Evolutionary conservation across 2,329 filamentous ascomycete species (phyloP), one percentile per base, ranked within the genome.

Genomic region (Cytospora leucostoma): DNA sequence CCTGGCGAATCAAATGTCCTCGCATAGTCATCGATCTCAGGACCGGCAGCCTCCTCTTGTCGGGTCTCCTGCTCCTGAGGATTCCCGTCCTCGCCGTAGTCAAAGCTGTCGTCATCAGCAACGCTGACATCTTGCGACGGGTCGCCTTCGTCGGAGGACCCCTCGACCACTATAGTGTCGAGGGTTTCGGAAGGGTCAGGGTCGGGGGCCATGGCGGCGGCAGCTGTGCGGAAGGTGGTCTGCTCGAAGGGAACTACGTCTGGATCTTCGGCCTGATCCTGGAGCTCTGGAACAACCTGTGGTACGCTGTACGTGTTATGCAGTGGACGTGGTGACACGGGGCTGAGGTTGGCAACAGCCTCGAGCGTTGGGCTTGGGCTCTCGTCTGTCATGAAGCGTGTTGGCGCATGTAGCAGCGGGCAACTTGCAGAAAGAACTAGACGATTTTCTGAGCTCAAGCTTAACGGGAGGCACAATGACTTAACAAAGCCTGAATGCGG

Each of bases 331-430:
- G 82, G 83, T 58, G 82, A 84, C 56, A 84, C 71, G 13, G 82
- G 82, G 55, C 78, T 82, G 63, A 85, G 75, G 72, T 80, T 77
- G 74, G 82, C 82, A 69, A 81, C 78, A 69, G 82, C 82, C 78
- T 82, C 77, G 67, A 83, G 70, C 71, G 80, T 76, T 54, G 79
- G 78, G 74, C 66, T 79, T 54, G 79, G 78, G 74, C 66, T 79
- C 77, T 66, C 61, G 64, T 63, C 61, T 71, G 76, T 76, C 81
- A 84, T 83, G 73, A 78, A 77, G 51, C 58, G 68, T 34, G 57
- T 37, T 21, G 33, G 47, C 40, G 59, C 51, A 38, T 15, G 37
- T 32, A 27, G 27, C 27, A 27, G 27, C 27, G 33, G 34, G 15
- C 8, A 7, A 33, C 27, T 27, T 27, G 27, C 27, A 11, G 5